A percentile compares a stretch with the other conserved stretches of the same genome.
Evolutionary conservation across 768 basidiomycete genomes (phyloP).

Genomic region (Trametes cinnabarina): DNA sequence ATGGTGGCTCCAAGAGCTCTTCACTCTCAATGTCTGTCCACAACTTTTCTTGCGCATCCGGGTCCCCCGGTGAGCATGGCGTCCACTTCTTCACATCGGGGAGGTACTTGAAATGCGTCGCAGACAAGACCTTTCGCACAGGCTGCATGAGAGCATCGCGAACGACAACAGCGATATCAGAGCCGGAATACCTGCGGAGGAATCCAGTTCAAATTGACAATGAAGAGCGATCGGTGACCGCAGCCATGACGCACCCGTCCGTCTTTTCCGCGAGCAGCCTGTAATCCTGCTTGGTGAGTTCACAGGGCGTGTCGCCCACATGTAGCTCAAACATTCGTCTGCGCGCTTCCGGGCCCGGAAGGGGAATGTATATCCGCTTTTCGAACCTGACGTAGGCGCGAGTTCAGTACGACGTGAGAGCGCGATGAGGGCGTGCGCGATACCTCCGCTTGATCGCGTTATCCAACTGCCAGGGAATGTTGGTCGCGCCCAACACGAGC

Average conservation of each 20-base stretch:
- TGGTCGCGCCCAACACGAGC: conserved; percentile 94
- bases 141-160: conserved; percentile 99
- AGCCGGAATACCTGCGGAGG: conserved; percentile 72
- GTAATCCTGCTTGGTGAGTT: conserved; percentile 76
- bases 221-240: no score
- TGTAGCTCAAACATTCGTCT: conserved; percentile 97
- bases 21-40: conserved; percentile 89
- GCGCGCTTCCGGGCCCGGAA: conserved; percentile 90
- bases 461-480: conserved; percentile 98
- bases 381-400: conserved; percentile 64
- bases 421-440: neutral
- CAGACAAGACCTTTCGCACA: conserved; percentile 90
- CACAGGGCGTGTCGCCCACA: conserved; percentile 88
- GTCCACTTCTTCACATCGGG: conserved; percentile 65
- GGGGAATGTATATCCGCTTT: conserved; percentile 97
- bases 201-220: neutral
- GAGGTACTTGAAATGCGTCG: conserved; percentile 88
- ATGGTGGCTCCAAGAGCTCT: conserved; percentile 84
- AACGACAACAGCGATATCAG: conserved; percentile 91
- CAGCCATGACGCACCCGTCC: conserved; percentile 58
- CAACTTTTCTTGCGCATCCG: conserved; percentile 77
- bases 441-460: conserved; percentile 95
- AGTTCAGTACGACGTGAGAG: neutral
- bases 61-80: conserved; percentile 94
- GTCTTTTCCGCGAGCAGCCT: conserved; percentile 79